A percentile compares a stretch with the other conserved stretches of the same genome.
Conservation (phyloP, 169 alveolate species). For the Cryptosporidium xiaoi region DNA sequence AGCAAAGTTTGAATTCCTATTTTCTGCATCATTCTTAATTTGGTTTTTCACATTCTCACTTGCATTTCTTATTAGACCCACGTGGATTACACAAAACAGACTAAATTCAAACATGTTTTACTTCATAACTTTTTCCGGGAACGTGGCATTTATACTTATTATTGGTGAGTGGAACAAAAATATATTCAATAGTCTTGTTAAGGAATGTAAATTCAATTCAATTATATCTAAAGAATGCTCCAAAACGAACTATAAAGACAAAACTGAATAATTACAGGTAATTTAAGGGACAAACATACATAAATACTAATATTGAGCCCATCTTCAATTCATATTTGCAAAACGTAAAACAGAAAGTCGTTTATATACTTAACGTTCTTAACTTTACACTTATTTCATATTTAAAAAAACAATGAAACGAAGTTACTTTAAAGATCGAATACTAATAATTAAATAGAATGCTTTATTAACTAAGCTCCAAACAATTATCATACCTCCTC, state of each 20-base stretch:
- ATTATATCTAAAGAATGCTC: too few relatives aligned
- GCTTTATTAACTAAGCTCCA: neutral
- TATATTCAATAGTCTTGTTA: conserved; percentile 8
- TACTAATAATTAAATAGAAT: conserved; percentile 38
- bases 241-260: too few relatives aligned
- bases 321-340: too few relatives aligned
- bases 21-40: conserved; percentile 2
- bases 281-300: too few relatives aligned
- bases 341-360: too few relatives aligned
- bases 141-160: conserved; percentile 10
- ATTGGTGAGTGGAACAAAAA: conserved; percentile 63
- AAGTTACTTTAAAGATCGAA: neutral
- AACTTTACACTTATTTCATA: too few relatives aligned
- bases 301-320: too few relatives aligned
- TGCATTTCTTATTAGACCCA: conserved; percentile 28
- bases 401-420: neutral
- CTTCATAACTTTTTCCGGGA: conserved; percentile 9
- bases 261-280: too few relatives aligned
- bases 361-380: too few relatives aligned
- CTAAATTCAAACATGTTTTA: conserved; percentile 34
- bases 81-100: conserved; percentile 42
- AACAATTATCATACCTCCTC: too few relatives aligned
- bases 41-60: conserved; percentile 23
- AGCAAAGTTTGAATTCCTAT: conserved; percentile 11
- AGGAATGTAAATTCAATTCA: neutral